Base-by-base conservation (phyloP, 2,329 filamentous ascomycete genomes). In the Lasiodiplodia sp. region DNA sequence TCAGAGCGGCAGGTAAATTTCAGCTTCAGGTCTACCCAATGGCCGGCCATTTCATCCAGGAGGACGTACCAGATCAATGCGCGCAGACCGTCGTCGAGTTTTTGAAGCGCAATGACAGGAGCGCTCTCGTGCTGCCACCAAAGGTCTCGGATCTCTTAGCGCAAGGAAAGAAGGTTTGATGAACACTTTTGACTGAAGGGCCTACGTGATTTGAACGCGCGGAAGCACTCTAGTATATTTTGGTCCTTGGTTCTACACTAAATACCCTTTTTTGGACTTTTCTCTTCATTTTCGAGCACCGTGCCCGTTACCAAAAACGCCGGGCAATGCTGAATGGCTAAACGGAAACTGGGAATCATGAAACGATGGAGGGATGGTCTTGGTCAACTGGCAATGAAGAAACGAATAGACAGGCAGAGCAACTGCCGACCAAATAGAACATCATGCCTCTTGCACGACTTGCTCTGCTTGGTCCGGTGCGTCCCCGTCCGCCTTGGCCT, bases 1-100 rank as follows among this genome's bases (percentile, higher is more conserved):
- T 63, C 28, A 63, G 58, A 63, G 3, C 38, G 23, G 12, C 89
- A 91, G 84, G 94, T 5, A 98, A 98, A 85, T 99, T 98, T 77
- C 94, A 97, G 68, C 84, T 99, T 56, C 92, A 97, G 73, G 94
- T 99, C 7, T 92, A 98, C 74, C 94, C 96, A 0, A 93, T 97
- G 77, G 94, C 96, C 1, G 96, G 96, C 0, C 96, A 99, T 79
- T 99, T 99, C 76, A 89, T 99, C 68, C 96, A 99, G 72, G 96
- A 99, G 79, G 96, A 99, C 78, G 87, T 95, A 62, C 94, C 96
- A 0, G 92, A 94, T 75, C 96, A 95, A 83, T 96, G 92, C 53
- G 96, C 96, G 0, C 85, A 91, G 73, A 87, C 93, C 10, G 83
- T 98, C 64, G 92, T 92, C 1, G 96, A 99, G 77, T 98, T 99